Evolutionary conservation across 1,139 yeast genomes (phyloP), one percentile per base, ranked within the genome.

Genomic region (Yamadazyma buinensis): DNA sequence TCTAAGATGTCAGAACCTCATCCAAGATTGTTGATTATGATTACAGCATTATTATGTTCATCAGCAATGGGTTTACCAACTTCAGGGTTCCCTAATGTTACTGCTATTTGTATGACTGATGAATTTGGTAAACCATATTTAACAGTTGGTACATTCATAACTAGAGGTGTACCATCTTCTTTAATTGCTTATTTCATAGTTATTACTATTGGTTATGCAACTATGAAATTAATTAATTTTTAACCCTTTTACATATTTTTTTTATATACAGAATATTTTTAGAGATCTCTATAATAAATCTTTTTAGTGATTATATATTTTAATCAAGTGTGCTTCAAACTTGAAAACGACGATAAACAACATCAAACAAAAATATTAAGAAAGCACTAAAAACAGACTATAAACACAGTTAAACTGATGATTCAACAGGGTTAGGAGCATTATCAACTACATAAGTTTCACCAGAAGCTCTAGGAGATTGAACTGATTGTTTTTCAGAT

Each of bases 31-130:
- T 63, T 82, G 46, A 78, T 81, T 42, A 80, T 81, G 71, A 77
- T 79, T 27, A 77, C 80, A 53, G 80, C 85, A 3, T 61, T 81
- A 40, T 63, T 82, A 42, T 77, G 87, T 25, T 79, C 86, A 7
- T 78, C 83, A 37, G 90, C 88, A 42, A 81, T 82, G 87, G 88
- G 85, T 19, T 64, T 82, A 39, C 86, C 88, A 3, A 79, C 85
- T 2, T 75, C 84, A 1, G 90, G 90, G 1, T 82, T 81, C 64
- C 90, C 90, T 15, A 82, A 81, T 49, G 84, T 80, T 21, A 81
- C 86, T n/a, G 88, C 88, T 2, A 80, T 80, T 44, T 80, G 85
- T 35, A 79, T 79, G 82, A 72, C 82, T 3, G 87, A 82, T 50
- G 82, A 79, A 39, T 69, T 80, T 39, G 87, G 87, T 15, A 73